Evolutionary conservation across 352 stramenopile species (phyloP), one percentile per base, ranked within the genome.

Genomic region (Pythium sukuiense): DNA sequence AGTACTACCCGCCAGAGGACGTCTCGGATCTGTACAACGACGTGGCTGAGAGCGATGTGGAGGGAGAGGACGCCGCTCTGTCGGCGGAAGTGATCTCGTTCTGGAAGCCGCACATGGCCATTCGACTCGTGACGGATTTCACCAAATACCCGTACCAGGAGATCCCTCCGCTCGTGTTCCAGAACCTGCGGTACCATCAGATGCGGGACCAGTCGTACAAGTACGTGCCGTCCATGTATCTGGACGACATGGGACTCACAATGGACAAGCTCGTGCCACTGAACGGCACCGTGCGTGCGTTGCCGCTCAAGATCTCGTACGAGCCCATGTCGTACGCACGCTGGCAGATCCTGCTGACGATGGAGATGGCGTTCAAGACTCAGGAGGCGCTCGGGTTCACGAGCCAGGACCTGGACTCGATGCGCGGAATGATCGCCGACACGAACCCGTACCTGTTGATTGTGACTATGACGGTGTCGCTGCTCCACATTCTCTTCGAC

Each of bases 401-500:
- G 12, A 69, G 69, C 2, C 72, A 83, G 7, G 85, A 91, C 48
- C 85, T 99, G 67, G 89, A 97, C 58, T 79, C 88, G 20, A 85
- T 99, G 53, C 95, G 96, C 13, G 97, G 81, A 72, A 98, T 89
- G 66, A 85, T 91, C 61, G 80, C 81, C 9, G 96, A 99, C 61
- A 99, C 96, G 20, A 98, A 99, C 72, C 89, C 97, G 9, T 93
- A 96, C 32, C 72, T 99, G 55, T 81, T 99, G 20, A 87, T 76
- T 0, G 84, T 99, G 1, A 99, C 97, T 4, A 91, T 99, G 63
- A 76, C 98, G 32, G 97, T 98, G 26, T 98, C 93, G n/a, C 74
- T 97, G 54, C 78, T 99, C 39, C 97, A 99, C 81, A 89, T 98
- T 29, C 76, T 99, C 18, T 99, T 99, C 70, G 96, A 99, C 76